Evolutionary conservation across 768 basidiomycete genomes (phyloP).

Genomic region (Gelatoporia subvermispora): DNA sequence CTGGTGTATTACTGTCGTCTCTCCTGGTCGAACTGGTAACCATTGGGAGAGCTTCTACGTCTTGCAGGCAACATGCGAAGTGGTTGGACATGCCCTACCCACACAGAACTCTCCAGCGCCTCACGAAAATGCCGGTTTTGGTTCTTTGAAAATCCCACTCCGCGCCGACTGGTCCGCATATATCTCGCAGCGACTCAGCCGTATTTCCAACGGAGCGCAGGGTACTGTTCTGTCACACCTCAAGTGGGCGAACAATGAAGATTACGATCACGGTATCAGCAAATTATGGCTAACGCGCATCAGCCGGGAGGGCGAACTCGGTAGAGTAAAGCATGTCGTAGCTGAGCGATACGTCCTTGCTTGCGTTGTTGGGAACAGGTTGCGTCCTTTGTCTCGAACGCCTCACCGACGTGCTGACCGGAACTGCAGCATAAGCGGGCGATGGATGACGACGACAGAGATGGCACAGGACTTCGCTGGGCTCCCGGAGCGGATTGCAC

Average conservation of each 20-base stretch:
- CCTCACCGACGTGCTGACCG: background rate
- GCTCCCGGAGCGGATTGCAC: slow-evolving; percentile 19
- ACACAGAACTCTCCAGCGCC: background rate
- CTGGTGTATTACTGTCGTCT: slow-evolving; percentile 46
- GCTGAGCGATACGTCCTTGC: slow-evolving; percentile 66
- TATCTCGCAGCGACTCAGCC: slow-evolving; percentile 29
- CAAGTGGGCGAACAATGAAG: slow-evolving; percentile 67
- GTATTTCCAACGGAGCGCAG: background rate
- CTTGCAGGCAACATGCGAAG: slow-evolving; percentile 70
- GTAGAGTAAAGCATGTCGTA: slow-evolving; percentile 38
- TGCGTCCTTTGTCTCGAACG: background rate
- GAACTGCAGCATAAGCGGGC: slow-evolving; percentile 55
- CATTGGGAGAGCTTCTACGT: slow-evolving; percentile 43
- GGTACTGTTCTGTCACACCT: slow-evolving; percentile 35
- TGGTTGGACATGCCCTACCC: slow-evolving; percentile 42
- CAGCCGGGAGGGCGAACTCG: slow-evolving; percentile 37
- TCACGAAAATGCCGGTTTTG: background rate
- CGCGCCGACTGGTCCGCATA: slow-evolving; percentile 69
- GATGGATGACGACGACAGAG: slow-evolving; percentile 59
- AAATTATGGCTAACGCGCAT: slow-evolving; percentile 54
- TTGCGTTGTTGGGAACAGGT: slow-evolving; percentile 72
- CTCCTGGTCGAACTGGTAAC: background rate
- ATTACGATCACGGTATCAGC: slow-evolving; percentile 65
- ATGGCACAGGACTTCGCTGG: slow-evolving; percentile 74
- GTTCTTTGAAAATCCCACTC: slow-evolving; percentile 9